These are phyloP conservation scores for Coemansia sp. DNA, from an alignment of 192 early-diverging fungal species.

Conservation along the genomic window DNA sequence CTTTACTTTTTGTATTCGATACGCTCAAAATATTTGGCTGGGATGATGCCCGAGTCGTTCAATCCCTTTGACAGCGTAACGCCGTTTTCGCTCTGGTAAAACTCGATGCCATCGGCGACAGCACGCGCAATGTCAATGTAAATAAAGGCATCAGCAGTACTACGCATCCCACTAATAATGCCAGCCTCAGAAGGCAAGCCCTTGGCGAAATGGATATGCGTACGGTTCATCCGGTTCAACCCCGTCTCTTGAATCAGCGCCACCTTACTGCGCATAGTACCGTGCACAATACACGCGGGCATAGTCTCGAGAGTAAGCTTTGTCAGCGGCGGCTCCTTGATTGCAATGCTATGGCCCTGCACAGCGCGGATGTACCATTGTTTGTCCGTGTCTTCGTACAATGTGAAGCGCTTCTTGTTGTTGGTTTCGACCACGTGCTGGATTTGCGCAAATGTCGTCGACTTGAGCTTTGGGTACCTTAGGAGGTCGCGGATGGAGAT, in stretches of 20 bases:
- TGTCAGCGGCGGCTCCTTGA: slow-evolving; percentile 40
- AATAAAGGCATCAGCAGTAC: slow-evolving; percentile 70
- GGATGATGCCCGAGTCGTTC: slow-evolving; percentile 62
- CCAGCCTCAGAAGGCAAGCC: slow-evolving; percentile 66
- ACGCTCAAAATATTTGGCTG: slow-evolving; percentile 67
- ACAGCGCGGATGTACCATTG: slow-evolving; percentile 78
- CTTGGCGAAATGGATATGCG: slow-evolving; percentile 89
- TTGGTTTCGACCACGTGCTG: slow-evolving; percentile 71
- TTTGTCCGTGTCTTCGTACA: slow-evolving; percentile 44
- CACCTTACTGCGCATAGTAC: slow-evolving; percentile 29
- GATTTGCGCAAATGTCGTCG: slow-evolving; percentile 65
- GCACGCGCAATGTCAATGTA: slow-evolving; percentile 78
- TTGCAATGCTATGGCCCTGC: slow-evolving; percentile 79
- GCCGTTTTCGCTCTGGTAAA: slow-evolving; percentile 77
- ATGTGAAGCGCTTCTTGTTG: slow-evolving; percentile 80
- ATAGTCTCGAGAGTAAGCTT: slow-evolving; percentile 26
- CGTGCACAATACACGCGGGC: slow-evolving; percentile 34
- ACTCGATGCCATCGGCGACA: slow-evolving; percentile 73
- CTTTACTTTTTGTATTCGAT: slow-evolving; percentile 37
- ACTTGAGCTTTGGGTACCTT: slow-evolving; percentile 61
- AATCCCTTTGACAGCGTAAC: slow-evolving; percentile 80
- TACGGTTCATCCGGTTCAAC: slow-evolving; percentile 77
- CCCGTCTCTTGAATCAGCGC: slow-evolving; percentile 58
- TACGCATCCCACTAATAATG: slow-evolving; percentile 83
- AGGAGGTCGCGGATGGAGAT: slow-evolving; percentile 68